phyloP scores from a whole-genome alignment of 78 protist species.

The Dictyostelium firmibasis region DNA sequence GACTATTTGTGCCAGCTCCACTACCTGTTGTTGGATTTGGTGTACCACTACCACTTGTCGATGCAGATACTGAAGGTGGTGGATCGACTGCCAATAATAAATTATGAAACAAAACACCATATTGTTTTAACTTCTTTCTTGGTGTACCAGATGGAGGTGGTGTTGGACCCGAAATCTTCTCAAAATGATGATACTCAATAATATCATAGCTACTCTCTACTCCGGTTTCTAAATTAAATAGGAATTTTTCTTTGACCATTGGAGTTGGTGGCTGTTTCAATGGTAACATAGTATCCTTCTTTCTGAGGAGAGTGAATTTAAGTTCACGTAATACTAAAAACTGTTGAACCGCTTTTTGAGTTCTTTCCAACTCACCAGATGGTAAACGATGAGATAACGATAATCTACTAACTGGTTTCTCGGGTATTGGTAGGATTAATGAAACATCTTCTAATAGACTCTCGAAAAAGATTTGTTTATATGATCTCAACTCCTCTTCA shows the following conservation, averaged over 20 bases:
- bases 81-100: conserved; percentile 55
- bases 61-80: not conserved
- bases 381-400: conserved; percentile 61
- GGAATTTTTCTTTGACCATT: conserved; percentile 27
- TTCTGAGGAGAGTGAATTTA: conserved; percentile 45
- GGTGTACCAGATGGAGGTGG: not conserved
- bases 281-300: conserved; percentile 60
- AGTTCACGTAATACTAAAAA: conserved; percentile 76
- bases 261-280: conserved; percentile 67
- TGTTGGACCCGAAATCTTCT: not conserved
- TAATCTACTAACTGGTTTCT: conserved; percentile 46
- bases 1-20: not conserved
- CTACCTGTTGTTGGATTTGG: not conserved
- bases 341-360: conserved; percentile 79
- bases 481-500: conserved; percentile 72
- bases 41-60: not conserved
- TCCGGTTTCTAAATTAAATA: conserved; percentile 32
- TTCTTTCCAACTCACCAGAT: conserved; percentile 79
- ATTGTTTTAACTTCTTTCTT: conserved; percentile 41
- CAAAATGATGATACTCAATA: conserved; percentile 29
- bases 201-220: conserved; percentile 24
- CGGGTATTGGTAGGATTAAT: conserved; percentile 68
- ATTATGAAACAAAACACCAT: conserved; percentile 40
- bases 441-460: conserved; percentile 39
- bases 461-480: conserved; percentile 64